Conservation (phyloP, 2,329 filamentous ascomycete species). For the Hirsutella thompsonii region DNA sequence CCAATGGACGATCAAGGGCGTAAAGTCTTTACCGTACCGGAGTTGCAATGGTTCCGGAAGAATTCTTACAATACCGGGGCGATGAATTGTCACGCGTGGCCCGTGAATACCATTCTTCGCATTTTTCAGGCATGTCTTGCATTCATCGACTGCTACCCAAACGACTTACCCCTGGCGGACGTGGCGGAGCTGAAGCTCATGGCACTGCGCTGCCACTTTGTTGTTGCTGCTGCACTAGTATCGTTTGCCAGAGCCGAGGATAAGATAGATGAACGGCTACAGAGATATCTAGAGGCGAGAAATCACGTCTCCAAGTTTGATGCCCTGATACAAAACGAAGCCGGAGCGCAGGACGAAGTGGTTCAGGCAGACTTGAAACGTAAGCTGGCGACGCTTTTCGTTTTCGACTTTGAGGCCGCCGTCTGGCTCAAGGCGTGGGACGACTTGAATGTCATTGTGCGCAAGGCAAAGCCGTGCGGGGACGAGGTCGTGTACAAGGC, state of each 20-base stretch:
- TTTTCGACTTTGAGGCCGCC: conserved; percentile 70
- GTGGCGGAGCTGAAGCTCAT: conserved; percentile 41
- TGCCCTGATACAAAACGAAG: conserved; percentile 23
- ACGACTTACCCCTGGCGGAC: conserved; percentile 26
- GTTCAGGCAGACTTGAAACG: conserved; percentile 37
- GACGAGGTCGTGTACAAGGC: conserved; percentile 39
- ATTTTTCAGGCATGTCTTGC: conserved; percentile 41
- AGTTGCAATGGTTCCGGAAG: conserved; percentile 75
- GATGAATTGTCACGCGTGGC: conserved; percentile 42
- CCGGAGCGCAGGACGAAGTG: conserved; percentile 26
- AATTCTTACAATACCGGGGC: conserved; percentile 71
- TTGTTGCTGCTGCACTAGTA: conserved; percentile 39
- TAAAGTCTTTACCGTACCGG: conserved; percentile 44
- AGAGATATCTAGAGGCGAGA: conserved; percentile 49
- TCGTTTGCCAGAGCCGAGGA: conserved; percentile 40
- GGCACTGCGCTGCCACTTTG: conserved; percentile 57
- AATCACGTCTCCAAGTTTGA: conserved; percentile 50
- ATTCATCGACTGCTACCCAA: conserved; percentile 38
- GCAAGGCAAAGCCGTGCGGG: conserved; percentile 30
- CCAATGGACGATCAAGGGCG: conserved; percentile 25
- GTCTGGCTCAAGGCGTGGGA: conserved; percentile 56
- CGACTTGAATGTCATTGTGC: conserved; percentile 46
- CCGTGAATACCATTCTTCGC: conserved; percentile 37
- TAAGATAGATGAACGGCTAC: conserved; percentile 34
- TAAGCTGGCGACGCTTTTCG: conserved; percentile 55